A percentile compares a stretch with the other conserved stretches of the same genome.
Evolutionary conservation across 345 rosid species (phyloP).

Genomic region (Ceriops decandra): DNA sequence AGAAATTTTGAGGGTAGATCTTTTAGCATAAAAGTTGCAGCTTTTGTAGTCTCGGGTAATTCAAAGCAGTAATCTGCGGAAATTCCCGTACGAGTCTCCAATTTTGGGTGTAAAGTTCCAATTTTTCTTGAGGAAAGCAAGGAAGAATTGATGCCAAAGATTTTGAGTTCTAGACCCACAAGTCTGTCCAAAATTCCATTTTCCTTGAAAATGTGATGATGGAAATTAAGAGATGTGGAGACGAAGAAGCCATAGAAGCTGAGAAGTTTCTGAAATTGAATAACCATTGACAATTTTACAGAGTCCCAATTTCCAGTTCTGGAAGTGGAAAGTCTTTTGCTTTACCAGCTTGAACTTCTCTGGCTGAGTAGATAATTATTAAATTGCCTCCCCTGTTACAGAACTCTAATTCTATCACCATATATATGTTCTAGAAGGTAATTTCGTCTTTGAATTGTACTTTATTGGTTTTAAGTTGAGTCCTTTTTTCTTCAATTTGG

Average conservation of each 20-base stretch:
- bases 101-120: constrained; percentile 2
- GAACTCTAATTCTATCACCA: constrained; percentile 1
- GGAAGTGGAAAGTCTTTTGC: no score
- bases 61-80: not conserved
- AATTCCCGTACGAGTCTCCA: not conserved
- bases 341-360: not conserved
- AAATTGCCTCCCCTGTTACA: not conserved
- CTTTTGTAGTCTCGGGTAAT: not conserved
- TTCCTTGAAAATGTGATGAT: not conserved
- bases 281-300: not conserved
- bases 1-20: not conserved
- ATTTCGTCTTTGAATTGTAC: not conserved
- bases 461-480: not conserved
- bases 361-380: not conserved
- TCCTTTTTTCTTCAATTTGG: not conserved
- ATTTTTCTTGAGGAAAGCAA: not conserved
- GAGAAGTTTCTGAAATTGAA: not conserved
- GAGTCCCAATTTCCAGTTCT: not conserved
- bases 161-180: not conserved
- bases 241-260: not conserved
- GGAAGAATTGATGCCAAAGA: not conserved
- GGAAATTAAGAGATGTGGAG: not conserved
- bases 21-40: not conserved
- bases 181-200: not conserved
- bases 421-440: constrained; percentile 26